These are phyloP conservation scores for Xylariaceae sp. DNA, from an alignment of 2,329 filamentous ascomycete species.

Conservation along the genomic window DNA sequence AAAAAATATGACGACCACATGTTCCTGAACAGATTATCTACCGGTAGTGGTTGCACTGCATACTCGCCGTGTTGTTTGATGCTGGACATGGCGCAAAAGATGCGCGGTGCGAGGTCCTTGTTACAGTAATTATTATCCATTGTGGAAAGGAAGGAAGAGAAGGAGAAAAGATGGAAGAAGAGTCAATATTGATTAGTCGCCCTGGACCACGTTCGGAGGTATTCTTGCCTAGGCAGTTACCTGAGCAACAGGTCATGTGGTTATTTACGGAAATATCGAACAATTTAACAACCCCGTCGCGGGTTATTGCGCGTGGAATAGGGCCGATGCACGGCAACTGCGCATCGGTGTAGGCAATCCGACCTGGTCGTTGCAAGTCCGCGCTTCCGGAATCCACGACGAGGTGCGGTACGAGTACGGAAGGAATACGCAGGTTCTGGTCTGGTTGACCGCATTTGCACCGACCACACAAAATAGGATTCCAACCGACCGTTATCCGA, in stretches of 20 bases:
- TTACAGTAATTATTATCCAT: no score
- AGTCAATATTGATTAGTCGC: no score
- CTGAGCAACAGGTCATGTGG: background rate
- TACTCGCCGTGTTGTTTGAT: background rate
- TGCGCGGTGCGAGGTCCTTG: no score
- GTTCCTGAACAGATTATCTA: background rate
- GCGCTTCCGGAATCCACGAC: background rate
- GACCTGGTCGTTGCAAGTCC: no score
- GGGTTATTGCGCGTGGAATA: background rate
- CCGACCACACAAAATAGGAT: background rate
- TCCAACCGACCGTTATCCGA: background rate
- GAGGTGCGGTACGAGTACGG: background rate
- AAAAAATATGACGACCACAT: background rate
- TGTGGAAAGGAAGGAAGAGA: no score
- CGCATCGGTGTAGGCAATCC: background rate
- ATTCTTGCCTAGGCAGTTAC: background rate
- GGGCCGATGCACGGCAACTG: background rate
- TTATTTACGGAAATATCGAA: background rate
- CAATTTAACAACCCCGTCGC: background rate
- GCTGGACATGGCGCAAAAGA: background rate
- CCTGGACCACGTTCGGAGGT: no score
- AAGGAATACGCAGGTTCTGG: no score
- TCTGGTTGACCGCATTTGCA: background rate
- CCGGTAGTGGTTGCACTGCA: background rate
- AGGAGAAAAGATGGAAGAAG: no score